Evolutionary conservation across 2,329 filamentous ascomycete species (phyloP).

Genomic region (Nemania abortiva): DNA sequence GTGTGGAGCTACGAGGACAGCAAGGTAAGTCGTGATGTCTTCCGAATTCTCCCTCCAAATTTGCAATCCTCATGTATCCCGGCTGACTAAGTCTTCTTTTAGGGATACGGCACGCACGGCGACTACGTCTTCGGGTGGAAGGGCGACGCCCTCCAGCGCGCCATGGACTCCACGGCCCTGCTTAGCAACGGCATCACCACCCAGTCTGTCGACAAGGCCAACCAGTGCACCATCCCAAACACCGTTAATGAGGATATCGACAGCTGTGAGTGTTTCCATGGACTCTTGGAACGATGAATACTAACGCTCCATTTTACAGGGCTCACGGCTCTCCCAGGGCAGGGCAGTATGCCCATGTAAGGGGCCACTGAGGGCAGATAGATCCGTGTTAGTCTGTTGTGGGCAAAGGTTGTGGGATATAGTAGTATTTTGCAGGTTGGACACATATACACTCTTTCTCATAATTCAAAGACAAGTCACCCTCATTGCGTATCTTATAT

Average conservation of each 20-base stretch:
- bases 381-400: conserved; percentile 25
- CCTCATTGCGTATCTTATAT: conserved; percentile 18
- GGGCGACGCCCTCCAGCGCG: conserved; percentile 46
- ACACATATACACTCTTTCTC: conserved; percentile 34
- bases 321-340: conserved; percentile 36
- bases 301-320: conserved; percentile 34
- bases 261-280: conserved; percentile 47
- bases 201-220: conserved; percentile 47
- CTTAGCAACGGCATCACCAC: conserved; percentile 48
- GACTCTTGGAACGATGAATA: conserved; percentile 25
- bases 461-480: conserved; percentile 21
- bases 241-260: conserved; percentile 49
- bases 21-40: conserved; percentile 33
- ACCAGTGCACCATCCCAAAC: conserved; percentile 46
- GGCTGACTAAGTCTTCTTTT: conserved; percentile 19
- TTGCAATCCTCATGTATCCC: conserved; percentile 16
- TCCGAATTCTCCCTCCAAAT: conserved; percentile 16
- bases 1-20: conserved; percentile 53
- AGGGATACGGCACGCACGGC: conserved; percentile 51
- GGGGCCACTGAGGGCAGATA: conserved; percentile 20
- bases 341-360: conserved; percentile 36
- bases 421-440: conserved; percentile 28
- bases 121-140: conserved; percentile 41
- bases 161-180: conserved; percentile 52
- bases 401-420: conserved; percentile 25